Evolutionary conservation across 805 yeast genomes (phyloP).

Genomic region (Blastobotrys chiropterorum): DNA sequence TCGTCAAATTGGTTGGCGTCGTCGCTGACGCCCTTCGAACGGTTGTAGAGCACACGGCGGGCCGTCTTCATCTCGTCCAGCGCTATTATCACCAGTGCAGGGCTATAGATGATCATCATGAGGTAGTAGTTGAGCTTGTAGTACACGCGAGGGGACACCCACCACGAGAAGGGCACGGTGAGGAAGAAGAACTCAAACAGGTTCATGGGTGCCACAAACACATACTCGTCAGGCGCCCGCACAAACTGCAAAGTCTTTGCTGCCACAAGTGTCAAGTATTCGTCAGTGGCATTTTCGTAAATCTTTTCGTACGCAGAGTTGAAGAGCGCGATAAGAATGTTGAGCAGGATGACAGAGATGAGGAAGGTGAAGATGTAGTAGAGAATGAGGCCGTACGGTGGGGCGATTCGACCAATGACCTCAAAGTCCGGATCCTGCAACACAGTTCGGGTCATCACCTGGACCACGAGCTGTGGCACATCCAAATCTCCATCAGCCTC

Average conservation of each 20-base stretch:
- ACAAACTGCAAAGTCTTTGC: conserved; percentile 77
- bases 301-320: conserved; percentile 79
- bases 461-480: conserved; percentile 57
- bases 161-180: conserved; percentile 40
- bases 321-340: conserved; percentile 77
- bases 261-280: conserved; percentile 77
- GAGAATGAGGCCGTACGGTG: conserved; percentile 77
- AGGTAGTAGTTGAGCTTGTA: conserved; percentile 45
- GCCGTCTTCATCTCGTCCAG: conserved; percentile 61
- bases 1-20: conserved; percentile 74
- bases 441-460: conserved; percentile 63
- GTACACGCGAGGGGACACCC: conserved; percentile 31
- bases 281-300: conserved; percentile 76
- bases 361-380: conserved; percentile 74
- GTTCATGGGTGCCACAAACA: conserved; percentile 81
- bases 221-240: conserved; percentile 82
- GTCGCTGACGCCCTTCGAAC: conserved; percentile 57
- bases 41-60: conserved; percentile 62
- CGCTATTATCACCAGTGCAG: conserved; percentile 56
- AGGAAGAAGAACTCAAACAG: conserved; percentile 54
- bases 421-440: conserved; percentile 69
- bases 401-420: conserved; percentile 65
- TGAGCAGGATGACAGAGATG: conserved; percentile 67
- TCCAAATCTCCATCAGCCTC: conserved; percentile 81
- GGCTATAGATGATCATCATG: conserved; percentile 64